Conservation (phyloP, 1,139 yeast species). For the Pichia norvegensis region DNA sequence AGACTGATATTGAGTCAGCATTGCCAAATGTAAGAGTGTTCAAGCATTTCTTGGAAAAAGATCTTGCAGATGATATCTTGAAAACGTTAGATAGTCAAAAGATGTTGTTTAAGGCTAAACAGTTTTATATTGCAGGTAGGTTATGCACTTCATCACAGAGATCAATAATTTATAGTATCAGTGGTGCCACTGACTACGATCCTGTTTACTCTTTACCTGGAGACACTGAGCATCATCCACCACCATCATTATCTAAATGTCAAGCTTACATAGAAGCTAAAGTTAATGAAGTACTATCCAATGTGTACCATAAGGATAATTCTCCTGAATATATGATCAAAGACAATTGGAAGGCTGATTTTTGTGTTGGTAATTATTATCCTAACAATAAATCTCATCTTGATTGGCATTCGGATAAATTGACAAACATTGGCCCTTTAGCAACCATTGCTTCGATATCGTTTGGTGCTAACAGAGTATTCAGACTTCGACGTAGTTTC, state of each 20-base stretch:
- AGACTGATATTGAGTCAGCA: constrained; percentile 35
- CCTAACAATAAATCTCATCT: constrained; percentile 41
- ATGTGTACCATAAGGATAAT: constrained; percentile 25
- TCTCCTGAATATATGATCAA: constrained; percentile 21
- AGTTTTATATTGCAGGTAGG: constrained; percentile 56
- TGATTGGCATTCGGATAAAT: constrained; percentile 69
- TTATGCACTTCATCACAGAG: constrained; percentile 48
- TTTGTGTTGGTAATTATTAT: constrained; percentile 52
- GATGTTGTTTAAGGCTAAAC: constrained; percentile 32
- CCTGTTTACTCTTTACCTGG: constrained; percentile 4
- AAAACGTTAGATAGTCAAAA: constrained; percentile 35
- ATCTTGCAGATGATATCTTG: constrained; percentile 40
- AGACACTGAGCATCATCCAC: constrained; percentile 2
- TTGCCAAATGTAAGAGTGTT: constrained; percentile 45
- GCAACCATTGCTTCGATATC: constrained; percentile 58
- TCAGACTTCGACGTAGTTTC: constrained; percentile 41
- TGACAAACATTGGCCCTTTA: constrained; percentile 64
- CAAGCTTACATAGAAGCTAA: constrained; percentile 12
- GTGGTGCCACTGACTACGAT: constrained; percentile 11
- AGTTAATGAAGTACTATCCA: constrained; percentile 20
- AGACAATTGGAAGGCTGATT: constrained; percentile 42
- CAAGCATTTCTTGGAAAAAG: constrained; percentile 42
- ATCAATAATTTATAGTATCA: constrained; percentile 34
- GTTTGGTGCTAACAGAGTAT: constrained; percentile 60
- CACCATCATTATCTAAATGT: constrained; percentile 30